Evolutionary conservation across 2,329 filamentous ascomycete genomes (phyloP), one percentile per base, ranked within the genome.

Genomic region (Ceratocystis huliohia): DNA sequence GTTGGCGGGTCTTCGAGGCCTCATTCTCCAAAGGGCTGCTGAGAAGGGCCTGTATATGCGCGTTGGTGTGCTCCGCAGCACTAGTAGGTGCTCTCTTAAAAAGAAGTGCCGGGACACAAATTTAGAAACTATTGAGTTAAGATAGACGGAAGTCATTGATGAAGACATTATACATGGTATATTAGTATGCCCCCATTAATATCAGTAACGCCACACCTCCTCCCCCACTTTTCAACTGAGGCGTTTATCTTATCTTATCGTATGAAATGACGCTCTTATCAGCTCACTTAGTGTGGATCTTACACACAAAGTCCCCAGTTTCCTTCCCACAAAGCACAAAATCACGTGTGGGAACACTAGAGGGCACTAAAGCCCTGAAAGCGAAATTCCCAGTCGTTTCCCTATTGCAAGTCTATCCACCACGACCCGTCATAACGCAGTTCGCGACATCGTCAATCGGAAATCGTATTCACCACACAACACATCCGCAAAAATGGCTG

Each of bases 401-500:
- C 65, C 59, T 59, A 61, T 63, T 57, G 64, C 64, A 68, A 68
- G 61, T 66, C 64, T 66, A 66, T 53, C 67, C 61, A 66, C 64
- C 50, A 65, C 64, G 64, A 65, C 56, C 66, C 66, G 61, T 68
- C 66, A 66, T 68, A 68, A 68, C 67, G 63, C 65, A 68, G 62
- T 62, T 68, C 67, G 67, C 64, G 64, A 68, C 61, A 66, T 66
- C 61, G 64, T 66, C 61, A 68, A 68, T 66, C 65, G 64, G 64
- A 66, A 66, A 68, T 48, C 63, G 48, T 65, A 68, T 68, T 66
- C 48, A 68, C 64, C 59, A 68, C 61, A 68, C 66, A 71, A 75
- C 73, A 75, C 74, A 73, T 79, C 76, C 79, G 78, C 77, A 77
- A 82, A 75, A 82, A 93, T 93, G 89, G 89, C 89, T 86, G 89